phyloP scores from a whole-genome alignment of 371 early-diverging fungal genomes.

The Syncephalis fuscata region DNA sequence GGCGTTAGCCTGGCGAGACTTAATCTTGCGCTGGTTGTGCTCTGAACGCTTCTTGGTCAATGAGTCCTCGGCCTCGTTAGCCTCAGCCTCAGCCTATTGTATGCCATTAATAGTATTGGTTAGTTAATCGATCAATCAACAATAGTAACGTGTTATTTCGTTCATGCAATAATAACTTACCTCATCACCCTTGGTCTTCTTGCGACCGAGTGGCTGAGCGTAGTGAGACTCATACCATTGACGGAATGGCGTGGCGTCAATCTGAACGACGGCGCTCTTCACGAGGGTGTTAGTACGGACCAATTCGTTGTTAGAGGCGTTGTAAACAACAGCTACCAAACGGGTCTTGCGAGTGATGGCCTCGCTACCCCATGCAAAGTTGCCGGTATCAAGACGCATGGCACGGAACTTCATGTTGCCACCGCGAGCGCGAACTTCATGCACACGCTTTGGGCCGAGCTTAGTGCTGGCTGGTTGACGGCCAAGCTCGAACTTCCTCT shows the following conservation, averaged over 20 bases:
- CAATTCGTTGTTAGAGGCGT: constrained; percentile 99
- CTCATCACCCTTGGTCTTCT: constrained; percentile 42
- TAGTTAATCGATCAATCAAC: too few relatives aligned
- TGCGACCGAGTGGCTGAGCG: constrained; percentile 76
- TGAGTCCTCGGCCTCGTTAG: constrained; percentile 24
- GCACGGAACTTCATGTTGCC: constrained; percentile 99
- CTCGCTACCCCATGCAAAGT: constrained; percentile 98
- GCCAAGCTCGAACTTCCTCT: constrained; percentile 98
- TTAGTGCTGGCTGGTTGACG: constrained; percentile 97
- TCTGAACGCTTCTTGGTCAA: constrained; percentile 72
- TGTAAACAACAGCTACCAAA: constrained; percentile 97
- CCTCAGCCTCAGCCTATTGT: constrained; percentile 13
- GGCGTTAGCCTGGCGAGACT: constrained; percentile 61
- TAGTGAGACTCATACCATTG: constrained; percentile 98
- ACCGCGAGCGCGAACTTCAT: constrained; percentile 94
- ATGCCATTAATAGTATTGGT: too few relatives aligned
- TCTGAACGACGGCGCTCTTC: constrained; percentile 96
- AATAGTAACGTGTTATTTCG: background rate
- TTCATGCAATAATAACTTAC: background rate
- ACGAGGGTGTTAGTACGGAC: constrained; percentile 99
- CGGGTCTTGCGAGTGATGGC: constrained; percentile 88
- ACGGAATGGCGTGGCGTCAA: constrained; percentile 98
- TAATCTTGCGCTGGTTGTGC: constrained; percentile 79
- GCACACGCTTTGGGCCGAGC: constrained; percentile 91
- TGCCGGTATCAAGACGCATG: constrained; percentile 92